phyloP scores from a whole-genome alignment of 73 alveolate species.

The Paramecium octaurelia region DNA sequence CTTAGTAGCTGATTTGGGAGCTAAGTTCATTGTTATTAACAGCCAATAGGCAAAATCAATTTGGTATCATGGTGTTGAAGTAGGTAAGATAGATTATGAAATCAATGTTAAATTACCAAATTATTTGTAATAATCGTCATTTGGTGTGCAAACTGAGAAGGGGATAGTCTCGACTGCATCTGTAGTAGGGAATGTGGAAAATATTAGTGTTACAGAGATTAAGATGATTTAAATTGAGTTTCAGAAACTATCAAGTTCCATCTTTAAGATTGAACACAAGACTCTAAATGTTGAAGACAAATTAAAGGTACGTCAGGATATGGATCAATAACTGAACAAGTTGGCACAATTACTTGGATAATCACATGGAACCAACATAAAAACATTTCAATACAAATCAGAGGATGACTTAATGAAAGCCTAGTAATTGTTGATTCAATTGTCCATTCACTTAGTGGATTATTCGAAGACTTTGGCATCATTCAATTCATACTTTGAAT shows the following conservation, averaged over 20 bases:
- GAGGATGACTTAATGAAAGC: conserved; percentile 16
- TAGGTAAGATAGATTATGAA: background rate
- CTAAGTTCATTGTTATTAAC: background rate
- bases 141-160: background rate
- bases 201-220: background rate
- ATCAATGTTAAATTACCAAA: background rate
- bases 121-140: conserved; percentile 1
- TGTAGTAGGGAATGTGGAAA: background rate
- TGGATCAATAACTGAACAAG: background rate
- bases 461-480: background rate
- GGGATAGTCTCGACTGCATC: background rate
- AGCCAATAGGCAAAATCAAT: background rate
- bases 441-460: background rate
- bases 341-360: background rate
- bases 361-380: background rate
- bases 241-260: background rate
- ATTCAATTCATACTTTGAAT: background rate
- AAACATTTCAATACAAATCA: background rate
- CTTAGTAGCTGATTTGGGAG: background rate
- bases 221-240: background rate
- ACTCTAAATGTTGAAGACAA: background rate
- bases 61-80: conserved; percentile 35
- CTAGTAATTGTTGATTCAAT: background rate
- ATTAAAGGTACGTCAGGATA: background rate
- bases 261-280: background rate